Evolutionary conservation across 169 alveolate species (phyloP), one percentile per base, ranked within the genome.

Genomic region (Plasmodium blacklocki): DNA sequence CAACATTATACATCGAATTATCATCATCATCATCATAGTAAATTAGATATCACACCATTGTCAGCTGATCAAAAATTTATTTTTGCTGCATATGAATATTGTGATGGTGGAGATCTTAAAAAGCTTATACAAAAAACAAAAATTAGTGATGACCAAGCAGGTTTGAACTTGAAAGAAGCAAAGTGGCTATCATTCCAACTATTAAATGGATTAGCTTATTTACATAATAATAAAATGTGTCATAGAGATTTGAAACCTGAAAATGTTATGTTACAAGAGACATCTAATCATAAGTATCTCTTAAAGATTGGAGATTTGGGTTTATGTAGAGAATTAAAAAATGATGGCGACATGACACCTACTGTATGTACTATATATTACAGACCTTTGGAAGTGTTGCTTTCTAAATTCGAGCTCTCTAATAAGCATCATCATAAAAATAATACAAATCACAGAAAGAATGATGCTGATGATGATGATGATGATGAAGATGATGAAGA

Each of bases 141-240:
- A 39, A 88, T 88, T 43, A 70, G 87, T 12, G 93, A 94, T 66
- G 86, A 80, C 39, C 88, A 73, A 47, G 91, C 93, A 23, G 97
- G 97, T 5, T 74, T 95, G 68, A 73, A 96, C 47, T 88, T 94
- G 43, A 59, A 54, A 2, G 97, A 94, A 67, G 97, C 96, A 9
- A 97, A 97, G 89, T 90, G 95, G 86, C 95, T 96, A 86, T 94
- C 98, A 7, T 98, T 97, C 75, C 99, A 98, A 90, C 95, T 98
- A 18, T 93, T 98, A 76, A 97, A 97, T 83, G 99, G 99, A 29
- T 93, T 97, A 59, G 98, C 98, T 4, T 97, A 97, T 92, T 97
- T 99, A 70, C 99, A 98, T 91, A 96, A 95, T 72, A 96, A 97
- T 73, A 97, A 95, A 90, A 97, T 95, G 83, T 64, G 90, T 21